phyloP scores from a whole-genome alignment of 2,329 filamentous ascomycete genomes.

The Sphaceloma murrayae region DNA sequence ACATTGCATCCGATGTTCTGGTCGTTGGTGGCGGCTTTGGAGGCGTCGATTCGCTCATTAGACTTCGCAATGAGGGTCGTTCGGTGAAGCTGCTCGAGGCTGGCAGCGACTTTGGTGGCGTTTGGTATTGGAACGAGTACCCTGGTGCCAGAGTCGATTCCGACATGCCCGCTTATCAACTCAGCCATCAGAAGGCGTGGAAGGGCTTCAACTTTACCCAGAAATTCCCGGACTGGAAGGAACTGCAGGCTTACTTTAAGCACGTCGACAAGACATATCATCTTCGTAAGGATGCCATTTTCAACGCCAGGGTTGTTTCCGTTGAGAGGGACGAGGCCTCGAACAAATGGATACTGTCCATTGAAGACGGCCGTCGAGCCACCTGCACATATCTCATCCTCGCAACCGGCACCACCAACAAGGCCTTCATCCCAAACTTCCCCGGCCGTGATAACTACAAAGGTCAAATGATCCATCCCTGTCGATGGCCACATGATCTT shows the following conservation, averaged over 20 bases:
- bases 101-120: conserved; percentile 36
- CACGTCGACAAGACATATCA: conserved; percentile 47
- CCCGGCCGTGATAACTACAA: conserved; percentile 51
- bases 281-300: conserved; percentile 49
- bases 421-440: conserved; percentile 53
- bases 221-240: conserved; percentile 29
- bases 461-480: conserved; percentile 47
- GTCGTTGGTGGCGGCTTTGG: background rate
- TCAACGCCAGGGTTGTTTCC: conserved; percentile 46
- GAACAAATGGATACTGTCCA: conserved; percentile 44
- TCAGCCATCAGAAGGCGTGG: conserved; percentile 14
- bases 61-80: background rate
- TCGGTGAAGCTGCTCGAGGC: conserved; percentile 32
- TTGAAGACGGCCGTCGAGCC: conserved; percentile 43
- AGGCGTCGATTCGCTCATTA: background rate
- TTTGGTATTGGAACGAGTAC: conserved; percentile 39
- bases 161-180: conserved; percentile 24
- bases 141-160: conserved; percentile 41
- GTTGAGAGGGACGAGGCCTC: conserved; percentile 42
- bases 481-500: conserved; percentile 46
- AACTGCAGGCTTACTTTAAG: conserved; percentile 50
- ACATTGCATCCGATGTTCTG: background rate
- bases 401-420: conserved; percentile 49
- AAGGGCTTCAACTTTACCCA: conserved; percentile 46
- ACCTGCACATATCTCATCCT: conserved; percentile 45